Evolutionary conservation across 1,139 yeast species (phyloP).

Genomic region (Sugiyamaella grinbergsii): DNA sequence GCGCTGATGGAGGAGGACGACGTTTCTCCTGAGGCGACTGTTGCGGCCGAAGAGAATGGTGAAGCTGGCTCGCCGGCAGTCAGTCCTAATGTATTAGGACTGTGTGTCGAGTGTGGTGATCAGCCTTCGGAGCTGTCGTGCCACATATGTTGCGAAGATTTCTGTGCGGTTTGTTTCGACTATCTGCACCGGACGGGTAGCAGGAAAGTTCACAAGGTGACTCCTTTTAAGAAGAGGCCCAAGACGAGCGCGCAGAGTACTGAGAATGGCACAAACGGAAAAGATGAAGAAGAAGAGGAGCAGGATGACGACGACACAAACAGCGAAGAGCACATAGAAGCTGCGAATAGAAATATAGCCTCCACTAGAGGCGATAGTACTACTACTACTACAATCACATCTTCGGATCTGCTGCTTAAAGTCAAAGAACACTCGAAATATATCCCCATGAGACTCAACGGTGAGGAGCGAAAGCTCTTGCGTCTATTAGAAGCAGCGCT

Average conservation of each 20-base stretch:
- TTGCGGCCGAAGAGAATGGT: not conserved
- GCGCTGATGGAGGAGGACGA: slow-evolving; percentile 36
- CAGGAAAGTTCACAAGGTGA: slow-evolving; percentile 40
- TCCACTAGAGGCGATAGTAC: slow-evolving; percentile 33
- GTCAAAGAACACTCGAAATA: slow-evolving; percentile 53
- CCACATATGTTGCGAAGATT: slow-evolving; percentile 59
- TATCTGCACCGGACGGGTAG: slow-evolving; percentile 68
- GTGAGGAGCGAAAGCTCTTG: slow-evolving; percentile 65
- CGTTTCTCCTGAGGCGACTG: not conserved
- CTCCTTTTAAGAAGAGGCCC: slow-evolving; percentile 35
- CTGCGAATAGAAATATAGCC: slow-evolving; percentile 32
- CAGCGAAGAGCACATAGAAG: slow-evolving; percentile 19
- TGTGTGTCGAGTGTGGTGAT: slow-evolving; percentile 69
- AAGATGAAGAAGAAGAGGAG: slow-evolving; percentile 28
- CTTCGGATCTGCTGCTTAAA: slow-evolving; percentile 37
- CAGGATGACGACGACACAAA: slow-evolving; percentile 26
- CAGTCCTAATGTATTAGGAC: slow-evolving; percentile 33
- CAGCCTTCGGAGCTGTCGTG: slow-evolving; percentile 65
- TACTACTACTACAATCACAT: slow-evolving; percentile 23
- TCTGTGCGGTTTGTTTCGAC: slow-evolving; percentile 66
- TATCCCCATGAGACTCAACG: slow-evolving; percentile 65
- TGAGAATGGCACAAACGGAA: slow-evolving; percentile 22
- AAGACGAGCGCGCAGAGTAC: not conserved
- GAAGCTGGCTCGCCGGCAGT: slow-evolving; percentile 16
- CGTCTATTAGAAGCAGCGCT: slow-evolving; percentile 68